These are phyloP conservation scores for Peronosclerospora sorghi DNA, from an alignment of 352 stramenopile genomes.

Conservation along the genomic window DNA sequence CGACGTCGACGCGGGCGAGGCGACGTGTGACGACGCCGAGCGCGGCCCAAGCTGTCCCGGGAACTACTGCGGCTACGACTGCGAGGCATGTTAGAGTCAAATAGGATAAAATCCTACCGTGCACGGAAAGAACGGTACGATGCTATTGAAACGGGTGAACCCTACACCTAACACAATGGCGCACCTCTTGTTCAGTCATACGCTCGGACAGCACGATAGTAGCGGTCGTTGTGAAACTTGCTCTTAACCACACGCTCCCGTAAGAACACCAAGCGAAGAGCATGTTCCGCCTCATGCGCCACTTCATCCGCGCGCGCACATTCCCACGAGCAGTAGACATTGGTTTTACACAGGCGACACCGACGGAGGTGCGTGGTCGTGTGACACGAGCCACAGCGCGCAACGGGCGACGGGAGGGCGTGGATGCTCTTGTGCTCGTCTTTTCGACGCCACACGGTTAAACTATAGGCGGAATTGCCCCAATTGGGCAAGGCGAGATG, in stretches of 20 bases:
- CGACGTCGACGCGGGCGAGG: slow-evolving; percentile 15
- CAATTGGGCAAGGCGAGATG: slow-evolving; percentile 63
- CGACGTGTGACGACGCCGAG: slow-evolving; percentile 7
- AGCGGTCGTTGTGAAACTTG: slow-evolving; percentile 47
- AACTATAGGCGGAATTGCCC: slow-evolving; percentile 62
- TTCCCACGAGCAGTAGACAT: slow-evolving; percentile 57
- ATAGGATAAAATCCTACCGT: background rate
- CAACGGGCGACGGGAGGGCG: too few relatives aligned
- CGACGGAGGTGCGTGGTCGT: slow-evolving; percentile 36
- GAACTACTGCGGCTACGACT: slow-evolving; percentile 38
- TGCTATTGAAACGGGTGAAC: too few relatives aligned
- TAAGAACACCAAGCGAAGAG: slow-evolving; percentile 55
- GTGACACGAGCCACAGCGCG: slow-evolving; percentile 48
- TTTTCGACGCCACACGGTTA: slow-evolving; percentile 64
- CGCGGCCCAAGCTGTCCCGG: slow-evolving; percentile 52
- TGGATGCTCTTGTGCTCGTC: too few relatives aligned
- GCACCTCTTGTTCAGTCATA: too few relatives aligned
- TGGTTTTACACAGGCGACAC: slow-evolving; percentile 68
- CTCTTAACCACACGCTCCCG: slow-evolving; percentile 24
- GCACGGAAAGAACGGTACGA: background rate
- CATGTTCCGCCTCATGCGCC: slow-evolving; percentile 53
- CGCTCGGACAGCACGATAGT: too few relatives aligned
- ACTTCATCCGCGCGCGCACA: slow-evolving; percentile 31
- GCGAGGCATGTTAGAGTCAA: slow-evolving; percentile 8
- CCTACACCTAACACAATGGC: too few relatives aligned